Percentiles rank a stretch among this genome's conserved stretches.
phyloP scores from a whole-genome alignment of 129 eudicot genomes.

The Chrysanthemum makinoi region DNA sequence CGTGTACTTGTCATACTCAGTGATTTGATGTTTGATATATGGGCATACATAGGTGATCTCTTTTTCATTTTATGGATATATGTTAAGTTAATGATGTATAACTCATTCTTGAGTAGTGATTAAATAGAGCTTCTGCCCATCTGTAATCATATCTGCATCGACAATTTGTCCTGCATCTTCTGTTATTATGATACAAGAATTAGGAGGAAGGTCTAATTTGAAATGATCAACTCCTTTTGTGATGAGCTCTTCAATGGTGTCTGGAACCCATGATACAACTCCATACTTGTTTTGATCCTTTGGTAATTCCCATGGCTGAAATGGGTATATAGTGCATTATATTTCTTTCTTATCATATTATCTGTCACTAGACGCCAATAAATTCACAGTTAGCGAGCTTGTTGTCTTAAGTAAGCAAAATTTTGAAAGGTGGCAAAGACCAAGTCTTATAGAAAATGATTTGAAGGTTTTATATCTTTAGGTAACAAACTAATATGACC shows the following conservation, averaged over 20 bases:
- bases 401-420: neutral
- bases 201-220: constrained; percentile 26
- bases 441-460: neutral
- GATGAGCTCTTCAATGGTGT: constrained; percentile 68
- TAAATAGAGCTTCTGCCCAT: constrained; percentile 80
- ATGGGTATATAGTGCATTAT: constrained; percentile 86
- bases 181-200: constrained; percentile 49
- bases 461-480: neutral
- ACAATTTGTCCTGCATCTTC: constrained; percentile 82
- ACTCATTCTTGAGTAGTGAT: constrained; percentile 31
- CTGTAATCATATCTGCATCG: constrained; percentile 66
- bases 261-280: constrained; percentile 66
- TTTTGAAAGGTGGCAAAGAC: neutral
- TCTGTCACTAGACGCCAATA: constrained; percentile 38
- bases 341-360: constrained; percentile 42
- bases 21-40: no score
- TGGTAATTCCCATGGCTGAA: constrained; percentile 58
- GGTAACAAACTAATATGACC: no score
- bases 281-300: constrained; percentile 49
- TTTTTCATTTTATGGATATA: no score
- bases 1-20: no score
- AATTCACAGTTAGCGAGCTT: constrained; percentile 11
- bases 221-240: constrained; percentile 47
- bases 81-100: neutral
- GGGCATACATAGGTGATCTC: no score